Base-by-base conservation (phyloP, 2,329 filamentous ascomycete genomes). In the Exophiala spinifera region DNA sequence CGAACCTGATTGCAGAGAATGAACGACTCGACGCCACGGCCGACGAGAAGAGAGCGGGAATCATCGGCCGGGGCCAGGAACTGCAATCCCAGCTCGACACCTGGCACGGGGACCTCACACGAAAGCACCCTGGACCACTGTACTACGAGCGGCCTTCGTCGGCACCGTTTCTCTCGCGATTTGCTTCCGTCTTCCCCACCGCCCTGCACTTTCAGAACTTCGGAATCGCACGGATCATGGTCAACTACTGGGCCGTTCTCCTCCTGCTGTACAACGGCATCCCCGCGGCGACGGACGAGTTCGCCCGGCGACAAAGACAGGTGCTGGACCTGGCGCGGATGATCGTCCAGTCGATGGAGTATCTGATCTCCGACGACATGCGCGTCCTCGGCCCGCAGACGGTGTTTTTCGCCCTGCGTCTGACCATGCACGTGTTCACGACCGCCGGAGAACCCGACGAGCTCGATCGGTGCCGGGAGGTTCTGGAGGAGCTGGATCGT, bases 161-260 rank as follows among this genome's bases (percentile, higher is more conserved):
- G 4, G 6, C 37, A 17, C 19, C 10, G 1, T 51, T 48, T n/a
- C 40, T 28, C 23, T 8, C 42, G 2, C 17, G 17, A 34, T n/a
- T 46, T n/a, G 23, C 15, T 17, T 36, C 21, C 13, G 43, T 52
- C 10, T 56, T 56, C 20, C 49, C 53, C 4, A 55, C 17, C 31
- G 37, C 42, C 15, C 19, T 55, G 3, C 28, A 50, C 34, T 55
- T 55, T 17, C 46, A 19, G 10, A 55, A 19, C n/a, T 55, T 55
- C 31, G 40, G 51, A 45, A 46, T 55, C 21, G 52, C 52, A 40
- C 52, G 47, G 2, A 8, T 55, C 5, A 47, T 51, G 21, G 19
- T 50, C 39, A 51, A 21, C 33, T 55, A 55, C 47, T 55, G 52
- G 52, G 47, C 46, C 6, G n/a, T 20, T 19, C 52, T 55, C 31